Evolutionary conservation across 192 early-diverging fungal species (phyloP).

Genomic region (Umbelopsis sp.): DNA sequence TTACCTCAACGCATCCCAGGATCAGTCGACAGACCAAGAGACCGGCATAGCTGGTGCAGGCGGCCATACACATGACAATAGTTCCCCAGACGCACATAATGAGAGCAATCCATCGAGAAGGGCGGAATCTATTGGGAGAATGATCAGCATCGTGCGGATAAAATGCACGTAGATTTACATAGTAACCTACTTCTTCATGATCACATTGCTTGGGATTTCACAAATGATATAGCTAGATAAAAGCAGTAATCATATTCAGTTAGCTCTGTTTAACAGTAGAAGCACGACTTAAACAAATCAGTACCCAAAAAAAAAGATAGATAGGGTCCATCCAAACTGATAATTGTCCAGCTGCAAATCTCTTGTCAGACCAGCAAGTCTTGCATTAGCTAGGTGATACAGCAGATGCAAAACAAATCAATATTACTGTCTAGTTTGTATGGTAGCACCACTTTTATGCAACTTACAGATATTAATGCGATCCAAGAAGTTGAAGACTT

Average conservation of each 20-base stretch:
- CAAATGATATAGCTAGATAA: slow-evolving; percentile 55
- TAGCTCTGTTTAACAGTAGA: background rate
- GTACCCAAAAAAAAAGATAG: slow-evolving; percentile 69
- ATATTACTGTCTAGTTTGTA: background rate
- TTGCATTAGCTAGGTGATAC: slow-evolving; percentile 52
- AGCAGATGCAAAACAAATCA: background rate
- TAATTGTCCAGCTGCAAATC: slow-evolving; percentile 44
- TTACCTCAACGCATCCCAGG: slow-evolving; percentile 52
- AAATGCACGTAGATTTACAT: background rate
- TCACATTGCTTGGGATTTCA: slow-evolving; percentile 72
- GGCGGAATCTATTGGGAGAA: background rate
- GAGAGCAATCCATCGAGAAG: slow-evolving; percentile 20
- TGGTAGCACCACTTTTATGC: background rate
- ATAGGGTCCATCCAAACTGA: slow-evolving; percentile 62
- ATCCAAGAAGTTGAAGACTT: slow-evolving; percentile 24
- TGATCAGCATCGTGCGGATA: background rate
- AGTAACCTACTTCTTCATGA: slow-evolving; percentile 45
- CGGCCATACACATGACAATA: slow-evolving; percentile 53
- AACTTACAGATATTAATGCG: slow-evolving; percentile 25
- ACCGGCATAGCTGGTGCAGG: slow-evolving; percentile 38
- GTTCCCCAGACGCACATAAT: slow-evolving; percentile 46
- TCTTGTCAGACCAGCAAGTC: slow-evolving; percentile 46
- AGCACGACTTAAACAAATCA: background rate
- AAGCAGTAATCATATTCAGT: background rate
- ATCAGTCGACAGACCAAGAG: slow-evolving; percentile 55